Evolutionary conservation across 2,329 filamentous ascomycete species (phyloP).

Genomic region (Fusarium equiseti): DNA sequence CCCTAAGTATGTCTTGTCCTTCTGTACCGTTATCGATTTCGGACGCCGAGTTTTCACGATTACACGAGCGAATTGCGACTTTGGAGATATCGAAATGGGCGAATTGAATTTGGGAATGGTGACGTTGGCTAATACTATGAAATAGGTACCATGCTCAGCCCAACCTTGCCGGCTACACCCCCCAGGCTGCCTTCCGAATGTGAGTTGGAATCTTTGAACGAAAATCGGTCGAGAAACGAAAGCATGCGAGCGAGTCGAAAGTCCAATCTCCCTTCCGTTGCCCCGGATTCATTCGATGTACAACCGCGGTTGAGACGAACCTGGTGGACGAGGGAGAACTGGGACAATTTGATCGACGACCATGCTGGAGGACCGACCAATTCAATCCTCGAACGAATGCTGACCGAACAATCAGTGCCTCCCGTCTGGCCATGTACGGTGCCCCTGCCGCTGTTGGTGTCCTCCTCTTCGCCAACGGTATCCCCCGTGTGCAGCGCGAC

Average conservation of each 20-base stretch:
- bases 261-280: slow-evolving; percentile 38
- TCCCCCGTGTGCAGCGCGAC: slow-evolving; percentile 70
- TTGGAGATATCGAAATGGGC: not conserved
- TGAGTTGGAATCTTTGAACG: slow-evolving; percentile 56
- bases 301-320: not conserved
- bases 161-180: slow-evolving; percentile 66
- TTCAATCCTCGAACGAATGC: slow-evolving; percentile 1
- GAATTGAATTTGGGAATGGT: not conserved
- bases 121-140: slow-evolving; percentile 47
- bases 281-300: slow-evolving; percentile 29
- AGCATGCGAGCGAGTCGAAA: slow-evolving; percentile 25
- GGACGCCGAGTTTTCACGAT: slow-evolving; percentile 4
- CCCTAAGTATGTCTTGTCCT: slow-evolving; percentile 67
- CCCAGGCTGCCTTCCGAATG: slow-evolving; percentile 61
- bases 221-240: not conserved
- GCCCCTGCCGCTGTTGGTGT: slow-evolving; percentile 68
- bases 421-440: slow-evolving; percentile 67
- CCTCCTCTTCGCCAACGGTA: slow-evolving; percentile 71
- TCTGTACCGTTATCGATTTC: not conserved
- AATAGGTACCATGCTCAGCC: slow-evolving; percentile 70
- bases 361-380: not conserved
- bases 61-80: slow-evolving; percentile 6
- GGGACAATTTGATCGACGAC: not conserved
- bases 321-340: not conserved
- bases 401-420: slow-evolving; percentile 56